Evolutionary conservation across 1,284 basidiomycete species (phyloP).

Genomic region (Austroboletus novae-zelandiae): DNA sequence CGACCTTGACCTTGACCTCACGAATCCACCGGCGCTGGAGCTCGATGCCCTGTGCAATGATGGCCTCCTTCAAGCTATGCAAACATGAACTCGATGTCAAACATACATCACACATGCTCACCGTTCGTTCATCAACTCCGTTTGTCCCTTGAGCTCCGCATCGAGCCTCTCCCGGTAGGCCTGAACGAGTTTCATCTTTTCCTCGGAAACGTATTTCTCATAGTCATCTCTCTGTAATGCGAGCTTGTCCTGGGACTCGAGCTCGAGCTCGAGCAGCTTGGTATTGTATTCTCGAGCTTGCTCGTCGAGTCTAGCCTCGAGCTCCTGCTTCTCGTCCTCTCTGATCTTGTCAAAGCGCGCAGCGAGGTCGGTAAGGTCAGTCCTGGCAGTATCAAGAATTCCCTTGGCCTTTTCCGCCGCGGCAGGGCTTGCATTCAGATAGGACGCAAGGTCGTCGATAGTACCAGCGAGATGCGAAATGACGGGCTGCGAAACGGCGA

Average conservation of each 20-base stretch:
- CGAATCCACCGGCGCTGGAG: conserved; percentile 96
- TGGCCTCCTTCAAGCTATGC: conserved; percentile 85
- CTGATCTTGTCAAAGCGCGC: conserved; percentile 79
- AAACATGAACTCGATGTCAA: not conserved
- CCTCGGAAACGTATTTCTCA: conserved; percentile 79
- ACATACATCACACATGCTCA: conserved; percentile 34
- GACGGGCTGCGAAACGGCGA: conserved; percentile 79
- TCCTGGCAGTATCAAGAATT: conserved; percentile 73
- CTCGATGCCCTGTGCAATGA: conserved; percentile 95
- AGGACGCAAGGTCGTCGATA: conserved; percentile 90
- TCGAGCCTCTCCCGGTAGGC: conserved; percentile 88
- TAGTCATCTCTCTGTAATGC: conserved; percentile 87
- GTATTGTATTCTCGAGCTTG: conserved; percentile 84
- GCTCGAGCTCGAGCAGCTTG: conserved; percentile 81
- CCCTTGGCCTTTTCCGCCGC: conserved; percentile 66
- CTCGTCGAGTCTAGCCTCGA: conserved; percentile 80
- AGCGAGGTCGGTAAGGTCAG: conserved; percentile 81
- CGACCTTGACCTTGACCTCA: conserved; percentile 94
- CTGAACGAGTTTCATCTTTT: conserved; percentile 72
- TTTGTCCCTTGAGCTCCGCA: conserved; percentile 84
- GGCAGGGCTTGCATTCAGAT: conserved; percentile 73
- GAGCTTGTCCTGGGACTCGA: conserved; percentile 81
- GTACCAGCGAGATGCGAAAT: conserved; percentile 90
- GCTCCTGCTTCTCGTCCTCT: conserved; percentile 73
- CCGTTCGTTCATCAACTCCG: conserved; percentile 93